phyloP scores from a whole-genome alignment of 1,139 yeast genomes.

The Suhomyces yuchorum region DNA sequence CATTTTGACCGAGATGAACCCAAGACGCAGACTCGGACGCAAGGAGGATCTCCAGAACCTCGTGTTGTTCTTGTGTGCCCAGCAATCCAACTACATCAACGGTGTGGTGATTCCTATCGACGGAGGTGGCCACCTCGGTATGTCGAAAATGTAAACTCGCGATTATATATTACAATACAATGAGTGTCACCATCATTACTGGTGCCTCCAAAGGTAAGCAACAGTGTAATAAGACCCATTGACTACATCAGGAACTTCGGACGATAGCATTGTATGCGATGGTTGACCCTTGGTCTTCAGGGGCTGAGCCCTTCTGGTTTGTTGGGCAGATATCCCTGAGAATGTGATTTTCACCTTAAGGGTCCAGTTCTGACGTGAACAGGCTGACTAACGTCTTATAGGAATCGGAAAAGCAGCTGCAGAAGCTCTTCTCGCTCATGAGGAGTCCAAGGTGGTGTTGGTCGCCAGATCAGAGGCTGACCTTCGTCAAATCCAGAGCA shows the following conservation, averaged over 20 bases:
- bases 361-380: background rate
- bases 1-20: constrained; percentile 51
- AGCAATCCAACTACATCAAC: constrained; percentile 63
- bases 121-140: constrained; percentile 56
- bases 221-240: background rate
- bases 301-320: too few species aligned
- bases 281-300: background rate
- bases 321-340: background rate
- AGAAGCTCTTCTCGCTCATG: constrained; percentile 44
- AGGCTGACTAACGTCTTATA: constrained; percentile 20
- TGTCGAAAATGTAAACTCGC: constrained; percentile 14
- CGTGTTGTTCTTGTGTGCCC: constrained; percentile 61
- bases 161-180: constrained; percentile 6
- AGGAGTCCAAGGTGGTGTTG: constrained; percentile 53
- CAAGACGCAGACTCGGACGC: constrained; percentile 65
- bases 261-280: too few species aligned
- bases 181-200: constrained; percentile 53
- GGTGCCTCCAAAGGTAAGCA: constrained; percentile 65
- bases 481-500: constrained; percentile 43
- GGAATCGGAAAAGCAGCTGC: constrained; percentile 84
- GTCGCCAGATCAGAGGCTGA: constrained; percentile 66
- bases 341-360: background rate
- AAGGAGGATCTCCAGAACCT: constrained; percentile 62
- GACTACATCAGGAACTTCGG: too few species aligned
- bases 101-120: constrained; percentile 77